phyloP scores from a whole-genome alignment of 176 grass and related monocot species.

The Carex kokanica region DNA sequence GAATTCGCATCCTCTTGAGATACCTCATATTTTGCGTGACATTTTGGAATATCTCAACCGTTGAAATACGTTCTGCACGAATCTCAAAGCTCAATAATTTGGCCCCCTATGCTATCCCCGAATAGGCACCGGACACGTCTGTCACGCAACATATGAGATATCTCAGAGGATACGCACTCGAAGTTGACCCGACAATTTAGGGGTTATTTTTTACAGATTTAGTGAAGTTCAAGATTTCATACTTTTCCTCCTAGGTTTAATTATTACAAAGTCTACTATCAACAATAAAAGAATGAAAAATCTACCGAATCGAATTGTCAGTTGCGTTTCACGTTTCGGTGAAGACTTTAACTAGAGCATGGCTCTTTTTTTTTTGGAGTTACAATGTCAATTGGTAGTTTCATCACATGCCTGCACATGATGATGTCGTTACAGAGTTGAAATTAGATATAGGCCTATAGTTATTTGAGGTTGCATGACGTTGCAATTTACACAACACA shows the following conservation, averaged over 20 bases:
- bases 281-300: not conserved
- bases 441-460: not conserved
- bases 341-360: not conserved
- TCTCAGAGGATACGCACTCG: too few relatives aligned
- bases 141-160: too few relatives aligned
- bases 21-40: too few relatives aligned
- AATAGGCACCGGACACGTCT: too few relatives aligned
- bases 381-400: not conserved
- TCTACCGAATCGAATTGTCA: not conserved
- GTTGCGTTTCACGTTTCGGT: not conserved
- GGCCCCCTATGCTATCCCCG: too few relatives aligned
- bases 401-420: slow-evolving; percentile 17
- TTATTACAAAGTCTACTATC: not conserved
- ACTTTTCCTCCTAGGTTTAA: not conserved
- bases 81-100: too few relatives aligned
- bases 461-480: not conserved
- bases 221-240: slow-evolving; percentile 12
- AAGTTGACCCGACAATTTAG: not conserved
- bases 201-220: not conserved
- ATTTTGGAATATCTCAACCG: too few relatives aligned
- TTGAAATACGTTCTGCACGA: too few relatives aligned
- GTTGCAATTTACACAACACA: not conserved
- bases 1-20: too few relatives aligned
- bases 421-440: not conserved
- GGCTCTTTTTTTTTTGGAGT: not conserved